Percentiles rank a stretch among this genome's conserved stretches.
phyloP scores from a whole-genome alignment of 306 rosid species.

The Corylus avellana region DNA sequence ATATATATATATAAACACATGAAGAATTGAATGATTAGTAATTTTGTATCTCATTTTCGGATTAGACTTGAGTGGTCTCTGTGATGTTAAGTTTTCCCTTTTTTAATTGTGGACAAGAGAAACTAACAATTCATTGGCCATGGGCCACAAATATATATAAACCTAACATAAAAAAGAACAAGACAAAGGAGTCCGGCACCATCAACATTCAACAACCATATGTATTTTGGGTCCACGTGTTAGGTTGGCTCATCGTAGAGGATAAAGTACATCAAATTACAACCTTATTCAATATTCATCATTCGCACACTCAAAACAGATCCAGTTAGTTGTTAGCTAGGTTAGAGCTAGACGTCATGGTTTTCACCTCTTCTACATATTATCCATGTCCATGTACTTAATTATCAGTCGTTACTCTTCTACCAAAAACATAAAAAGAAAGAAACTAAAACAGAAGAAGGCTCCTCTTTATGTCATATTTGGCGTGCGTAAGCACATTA shows the following conservation, averaged over 20 bases:
- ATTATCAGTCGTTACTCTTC: too few species aligned
- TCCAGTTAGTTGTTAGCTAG: background rate
- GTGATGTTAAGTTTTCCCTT: background rate
- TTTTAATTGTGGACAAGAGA: background rate
- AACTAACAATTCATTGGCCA: background rate
- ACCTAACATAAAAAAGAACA: background rate
- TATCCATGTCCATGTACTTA: background rate
- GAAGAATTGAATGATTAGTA: too few species aligned
- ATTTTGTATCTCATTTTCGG: too few species aligned
- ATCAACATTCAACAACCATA: background rate
- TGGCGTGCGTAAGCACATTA: too few species aligned
- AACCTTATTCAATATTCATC: background rate
- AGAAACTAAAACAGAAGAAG: too few species aligned
- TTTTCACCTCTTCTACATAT: background rate
- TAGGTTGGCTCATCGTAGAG: background rate
- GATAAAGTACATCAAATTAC: background rate
- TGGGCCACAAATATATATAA: background rate
- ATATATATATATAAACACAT: too few species aligned
- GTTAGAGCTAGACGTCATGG: background rate
- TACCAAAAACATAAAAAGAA: too few species aligned
- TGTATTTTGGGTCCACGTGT: background rate
- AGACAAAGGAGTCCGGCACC: background rate
- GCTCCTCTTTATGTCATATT: too few species aligned
- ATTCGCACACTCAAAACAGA: background rate
- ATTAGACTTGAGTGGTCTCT: too few species aligned